Conservation (phyloP, 75 land plant genomes). For the Cryptomeria japonica region DNA sequence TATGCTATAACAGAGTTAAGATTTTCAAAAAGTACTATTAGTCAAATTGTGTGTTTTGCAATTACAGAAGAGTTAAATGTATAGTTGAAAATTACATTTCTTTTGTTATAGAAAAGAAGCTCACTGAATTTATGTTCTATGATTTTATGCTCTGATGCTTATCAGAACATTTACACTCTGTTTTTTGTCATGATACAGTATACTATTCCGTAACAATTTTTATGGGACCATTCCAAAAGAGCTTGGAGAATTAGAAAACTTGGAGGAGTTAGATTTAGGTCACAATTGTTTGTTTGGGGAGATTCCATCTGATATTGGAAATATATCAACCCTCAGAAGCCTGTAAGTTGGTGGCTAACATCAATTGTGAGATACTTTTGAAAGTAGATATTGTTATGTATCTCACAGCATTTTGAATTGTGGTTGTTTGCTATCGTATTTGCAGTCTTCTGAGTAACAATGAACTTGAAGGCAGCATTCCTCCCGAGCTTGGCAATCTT, state of each 20-base stretch:
- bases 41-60: not conserved
- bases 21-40: not conserved
- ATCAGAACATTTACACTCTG: not conserved
- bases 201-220: slow-evolving; percentile 44
- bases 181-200: slow-evolving; percentile 22
- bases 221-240: slow-evolving; percentile 71
- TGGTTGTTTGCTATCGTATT: not conserved
- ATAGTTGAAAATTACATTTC: not conserved
- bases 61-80: not conserved
- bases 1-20: not conserved
- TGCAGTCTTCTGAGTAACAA: slow-evolving; percentile 55
- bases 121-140: not conserved
- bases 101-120: not conserved
- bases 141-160: not conserved
- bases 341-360: slow-evolving; percentile 42
- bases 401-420: not conserved
- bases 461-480: slow-evolving; percentile 45
- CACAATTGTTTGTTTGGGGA: slow-evolving; percentile 61
- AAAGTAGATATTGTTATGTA: not conserved
- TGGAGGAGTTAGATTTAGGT: slow-evolving; percentile 71
- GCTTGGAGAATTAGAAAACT: slow-evolving; percentile 38
- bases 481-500: slow-evolving; percentile 24
- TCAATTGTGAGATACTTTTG: not conserved
- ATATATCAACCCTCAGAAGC: slow-evolving; percentile 43
- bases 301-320: slow-evolving; percentile 65